Evolutionary conservation across 2,329 filamentous ascomycete species (phyloP).

Genomic region (Furcasterigmium furcatum): DNA sequence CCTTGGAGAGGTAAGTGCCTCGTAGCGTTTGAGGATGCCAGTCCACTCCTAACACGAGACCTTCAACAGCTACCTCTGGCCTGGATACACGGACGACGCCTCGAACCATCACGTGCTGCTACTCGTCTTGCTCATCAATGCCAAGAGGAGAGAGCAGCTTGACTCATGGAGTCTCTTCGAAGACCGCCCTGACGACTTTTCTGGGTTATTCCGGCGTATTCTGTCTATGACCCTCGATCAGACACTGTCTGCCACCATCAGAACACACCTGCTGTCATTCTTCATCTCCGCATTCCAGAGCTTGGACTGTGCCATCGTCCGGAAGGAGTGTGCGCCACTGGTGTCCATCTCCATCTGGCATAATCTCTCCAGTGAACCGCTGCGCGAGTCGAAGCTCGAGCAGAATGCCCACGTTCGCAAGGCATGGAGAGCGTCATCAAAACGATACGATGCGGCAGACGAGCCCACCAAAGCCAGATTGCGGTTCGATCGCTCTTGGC

Average conservation of each 20-base stretch:
- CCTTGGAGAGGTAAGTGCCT: slow-evolving; percentile 69
- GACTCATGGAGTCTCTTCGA: slow-evolving; percentile 88
- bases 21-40: background rate
- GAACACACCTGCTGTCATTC: slow-evolving; percentile 83
- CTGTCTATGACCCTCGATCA: slow-evolving; percentile 80
- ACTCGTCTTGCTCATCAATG: slow-evolving; percentile 79
- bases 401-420: slow-evolving; percentile 75
- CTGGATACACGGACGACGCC: slow-evolving; percentile 81
- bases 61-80: slow-evolving; percentile 80
- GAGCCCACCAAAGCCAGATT: slow-evolving; percentile 73
- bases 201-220: slow-evolving; percentile 82
- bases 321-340: slow-evolving; percentile 93
- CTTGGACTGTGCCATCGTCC: slow-evolving; percentile 80
- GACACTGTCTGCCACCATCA: slow-evolving; percentile 62
- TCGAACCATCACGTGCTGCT: slow-evolving; percentile 91
- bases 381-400: slow-evolving; percentile 70
- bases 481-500: slow-evolving; percentile 90
- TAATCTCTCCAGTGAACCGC: slow-evolving; percentile 75
- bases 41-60: slow-evolving; percentile 16
- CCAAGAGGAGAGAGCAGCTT: slow-evolving; percentile 83
- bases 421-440: slow-evolving; percentile 83
- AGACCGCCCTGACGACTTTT: slow-evolving; percentile 77
- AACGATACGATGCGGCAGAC: slow-evolving; percentile 85
- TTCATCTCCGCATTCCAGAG: slow-evolving; percentile 92
- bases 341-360: slow-evolving; percentile 97